Conservation (phyloP, 352 stramenopile genomes). For the Nannochloropsis limnetica region DNA sequence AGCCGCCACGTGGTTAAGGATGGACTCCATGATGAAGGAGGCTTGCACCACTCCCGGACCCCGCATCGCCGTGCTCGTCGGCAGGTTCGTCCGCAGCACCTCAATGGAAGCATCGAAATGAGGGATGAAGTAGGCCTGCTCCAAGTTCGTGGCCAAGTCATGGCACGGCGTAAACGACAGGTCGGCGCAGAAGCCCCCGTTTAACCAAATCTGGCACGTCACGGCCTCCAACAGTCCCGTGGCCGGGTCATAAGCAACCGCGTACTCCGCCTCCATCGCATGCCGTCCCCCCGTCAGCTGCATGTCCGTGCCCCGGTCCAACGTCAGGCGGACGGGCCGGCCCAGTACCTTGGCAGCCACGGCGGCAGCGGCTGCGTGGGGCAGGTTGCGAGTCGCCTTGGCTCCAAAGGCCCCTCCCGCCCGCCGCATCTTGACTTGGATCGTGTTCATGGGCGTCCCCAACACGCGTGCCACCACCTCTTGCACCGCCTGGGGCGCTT, state of each 20-base stretch:
- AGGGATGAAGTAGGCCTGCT: conserved; percentile 32
- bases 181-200: background rate
- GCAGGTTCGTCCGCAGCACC: conserved; percentile 55
- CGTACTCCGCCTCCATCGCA: conserved; percentile 53
- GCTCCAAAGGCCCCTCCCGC: conserved; percentile 58
- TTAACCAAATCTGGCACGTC: background rate
- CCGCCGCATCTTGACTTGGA: conserved; percentile 53
- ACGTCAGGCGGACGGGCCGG: conserved; percentile 52
- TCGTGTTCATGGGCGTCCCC: conserved; percentile 47
- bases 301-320: conserved; percentile 57
- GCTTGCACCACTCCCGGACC: conserved; percentile 57
- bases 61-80: conserved; percentile 54
- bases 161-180: conserved; percentile 19
- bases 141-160: background rate
- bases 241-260: conserved; percentile 49
- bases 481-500: conserved; percentile 52
- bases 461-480: conserved; percentile 51
- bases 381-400: conserved; percentile 55
- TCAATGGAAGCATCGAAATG: conserved; percentile 49
- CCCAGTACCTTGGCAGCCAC: conserved; percentile 51
- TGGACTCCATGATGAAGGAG: conserved; percentile 52
- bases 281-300: conserved; percentile 54
- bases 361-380: conserved; percentile 53
- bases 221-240: conserved; percentile 24
- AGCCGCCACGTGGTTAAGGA: conserved; percentile 54